Base-by-base conservation (phyloP, 768 basidiomycete genomes). In the Solioccasus polychromus region DNA sequence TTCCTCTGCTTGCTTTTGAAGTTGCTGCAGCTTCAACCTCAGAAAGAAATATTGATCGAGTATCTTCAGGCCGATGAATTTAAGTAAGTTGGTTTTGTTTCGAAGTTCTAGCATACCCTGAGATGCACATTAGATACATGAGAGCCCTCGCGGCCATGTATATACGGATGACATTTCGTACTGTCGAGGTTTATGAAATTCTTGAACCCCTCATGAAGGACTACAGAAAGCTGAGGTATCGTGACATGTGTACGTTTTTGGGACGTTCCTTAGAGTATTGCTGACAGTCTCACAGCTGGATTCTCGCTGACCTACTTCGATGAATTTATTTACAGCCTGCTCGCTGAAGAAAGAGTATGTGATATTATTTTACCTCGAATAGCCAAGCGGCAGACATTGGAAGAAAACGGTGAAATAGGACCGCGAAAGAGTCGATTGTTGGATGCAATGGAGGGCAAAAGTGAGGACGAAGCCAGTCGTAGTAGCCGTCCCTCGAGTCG, bases 1-100 rank as follows among this genome's bases (percentile, higher is more conserved):
- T 99, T 95, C 68, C 70, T 98, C 39, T 94, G 88, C 60, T 75
- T 99, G 32, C 79, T 94, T 38, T 73, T 98, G 55, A 99, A 99
- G 66, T 77, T 99, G 40, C 75, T 99, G 35, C 95, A 97, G 68
- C 84, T 99, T 39, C 96, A 98, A 62, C 96, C 96, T 3, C 91
- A 97, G 69, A 95, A 94, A 65, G 96, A 98, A 69, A 97, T 99
- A 42, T 63, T 98, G 40, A 72, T 98, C 2, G 96, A 98, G 62
- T 99, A 99, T 63, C 72, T 99, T 19, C 80, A 84, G 44, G 96
- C 92, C 7, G 96, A 98, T 49, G 96, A 99, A 65, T 99, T 97
- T 77, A 99, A 99, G 96, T 95, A 53, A 44, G 87, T 72, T 20
- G 6, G 25, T 2, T 3, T 23, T 31, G 10, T 42, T 23, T 38